Evolutionary conservation across 129 eudicot species (phyloP), one percentile per base, ranked within the genome.

Genomic region (Logfia minima): DNA sequence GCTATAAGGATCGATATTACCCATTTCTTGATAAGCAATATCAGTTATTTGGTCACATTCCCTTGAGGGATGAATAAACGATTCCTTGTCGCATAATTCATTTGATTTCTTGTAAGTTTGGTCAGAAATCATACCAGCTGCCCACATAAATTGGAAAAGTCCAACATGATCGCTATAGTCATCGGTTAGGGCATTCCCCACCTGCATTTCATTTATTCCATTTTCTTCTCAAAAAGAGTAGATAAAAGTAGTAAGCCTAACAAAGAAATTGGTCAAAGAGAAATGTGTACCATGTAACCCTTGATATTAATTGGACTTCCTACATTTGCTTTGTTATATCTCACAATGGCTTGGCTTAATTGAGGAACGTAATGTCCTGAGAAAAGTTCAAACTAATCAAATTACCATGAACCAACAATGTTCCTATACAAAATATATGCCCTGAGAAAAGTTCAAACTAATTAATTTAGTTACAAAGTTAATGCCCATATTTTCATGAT

Each of bases 291-390:
- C 97, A 95, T 89, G 90, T 88, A 95, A 71, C 97, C 99, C 86
- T 86, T 91, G 28, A 95, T 65, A 77, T 91, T 95, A 68, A 92
- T 88, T 72, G 82, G 69, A 60, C 67, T 83, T 39, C 77, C 79
- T 17, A 59, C 45, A 43, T 71, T 74, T 0, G 53, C 87, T 63
- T 45, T 48, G 86, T 92, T 92, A 83, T 90, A 79, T 71, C 81
- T 80, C 39, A 90, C 92, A 68, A 68, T 68, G 26, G 72, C 72
- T 90, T 92, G 97, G 87, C 97, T 92, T 59, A 95, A 83, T 80
- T 95, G 97, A 48, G 97, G 99, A 84, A 88, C 96, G 80, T 95
- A 95, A 77, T 95, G 99, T 39, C 99, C 99, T 95, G 86, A 14
- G 41, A 73, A 52, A 48, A 32, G 48, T 37, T 17, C 11, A 41